These are phyloP conservation scores for Hymenoscyphus scutula DNA, from an alignment of 2,329 filamentous ascomycete species.

Conservation along the genomic window DNA sequence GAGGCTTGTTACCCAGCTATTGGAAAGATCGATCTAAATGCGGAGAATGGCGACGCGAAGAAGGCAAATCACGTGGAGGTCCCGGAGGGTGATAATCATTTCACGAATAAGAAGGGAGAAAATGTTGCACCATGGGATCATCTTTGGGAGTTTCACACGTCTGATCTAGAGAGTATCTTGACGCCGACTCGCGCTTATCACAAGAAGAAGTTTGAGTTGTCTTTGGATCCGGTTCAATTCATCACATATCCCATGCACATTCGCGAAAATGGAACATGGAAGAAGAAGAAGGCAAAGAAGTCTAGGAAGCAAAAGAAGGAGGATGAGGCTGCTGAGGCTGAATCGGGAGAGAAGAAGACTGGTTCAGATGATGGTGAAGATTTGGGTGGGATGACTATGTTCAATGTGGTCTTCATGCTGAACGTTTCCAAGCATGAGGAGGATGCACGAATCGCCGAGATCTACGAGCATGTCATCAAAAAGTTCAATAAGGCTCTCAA, in stretches of 20 bases:
- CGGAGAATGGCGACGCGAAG: slow-evolving; percentile 20
- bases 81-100: slow-evolving; percentile 40
- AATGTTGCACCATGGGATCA: slow-evolving; percentile 68
- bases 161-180: slow-evolving; percentile 75
- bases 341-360: slow-evolving; percentile 25
- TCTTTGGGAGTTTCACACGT: slow-evolving; percentile 70
- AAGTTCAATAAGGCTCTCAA: slow-evolving; percentile 91
- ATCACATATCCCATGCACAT: slow-evolving; percentile 83
- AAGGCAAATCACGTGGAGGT: slow-evolving; percentile 27
- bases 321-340: slow-evolving; percentile 15
- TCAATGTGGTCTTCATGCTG: slow-evolving; percentile 92
- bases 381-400: slow-evolving; percentile 75
- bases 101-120: slow-evolving; percentile 53
- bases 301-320: slow-evolving; percentile 37
- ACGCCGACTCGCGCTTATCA: slow-evolving; percentile 74
- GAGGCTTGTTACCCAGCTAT: slow-evolving; percentile 41
- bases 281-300: slow-evolving; percentile 51
- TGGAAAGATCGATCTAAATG: slow-evolving; percentile 26
- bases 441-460: slow-evolving; percentile 69
- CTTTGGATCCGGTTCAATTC: slow-evolving; percentile 75
- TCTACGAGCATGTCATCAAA: slow-evolving; percentile 87
- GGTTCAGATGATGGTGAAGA: slow-evolving; percentile 31
- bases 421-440: slow-evolving; percentile 77
- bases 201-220: slow-evolving; percentile 79
- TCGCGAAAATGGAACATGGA: slow-evolving; percentile 74